phyloP scores from a whole-genome alignment of 2,329 filamentous ascomycete genomes.

The Pseudocercospora cruenta region DNA sequence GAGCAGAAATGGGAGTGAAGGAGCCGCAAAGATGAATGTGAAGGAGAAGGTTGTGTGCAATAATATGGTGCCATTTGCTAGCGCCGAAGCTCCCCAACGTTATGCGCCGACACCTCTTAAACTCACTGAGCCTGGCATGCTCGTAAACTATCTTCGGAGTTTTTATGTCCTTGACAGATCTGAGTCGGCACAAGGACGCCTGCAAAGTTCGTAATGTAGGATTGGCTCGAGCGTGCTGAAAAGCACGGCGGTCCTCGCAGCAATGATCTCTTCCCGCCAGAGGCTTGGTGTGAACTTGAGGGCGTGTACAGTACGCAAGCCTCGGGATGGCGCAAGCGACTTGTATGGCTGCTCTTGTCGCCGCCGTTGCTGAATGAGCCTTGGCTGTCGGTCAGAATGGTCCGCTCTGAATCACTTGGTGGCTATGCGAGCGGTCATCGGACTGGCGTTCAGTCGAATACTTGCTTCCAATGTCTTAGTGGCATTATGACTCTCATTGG shows the following conservation, averaged over 20 bases:
- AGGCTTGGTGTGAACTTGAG: neutral
- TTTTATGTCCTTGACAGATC: neutral
- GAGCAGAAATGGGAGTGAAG: neutral
- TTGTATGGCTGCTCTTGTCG: neutral
- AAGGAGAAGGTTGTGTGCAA: neutral
- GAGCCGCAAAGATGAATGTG: neutral
- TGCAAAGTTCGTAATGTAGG: neutral
- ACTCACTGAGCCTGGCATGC: neutral
- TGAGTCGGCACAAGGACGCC: neutral
- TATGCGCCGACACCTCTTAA: neutral
- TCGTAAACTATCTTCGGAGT: neutral
- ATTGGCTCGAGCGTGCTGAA: too few species aligned
- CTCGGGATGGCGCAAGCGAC: neutral
- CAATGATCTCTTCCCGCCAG: neutral
- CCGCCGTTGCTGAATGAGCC: neutral
- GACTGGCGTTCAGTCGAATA: neutral
- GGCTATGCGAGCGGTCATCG: neutral
- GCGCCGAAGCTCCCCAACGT: neutral
- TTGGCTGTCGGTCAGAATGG: neutral
- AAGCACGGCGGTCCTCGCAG: too few species aligned
- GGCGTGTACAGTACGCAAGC: neutral
- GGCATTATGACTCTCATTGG: neutral
- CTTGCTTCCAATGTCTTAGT: neutral
- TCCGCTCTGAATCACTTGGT: neutral
- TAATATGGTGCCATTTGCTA: neutral